Evolutionary conservation across 495 filamentous ascomycete genomes (phyloP), one percentile per base, ranked within the genome.

Genomic region (Podospora tetraspora): DNA sequence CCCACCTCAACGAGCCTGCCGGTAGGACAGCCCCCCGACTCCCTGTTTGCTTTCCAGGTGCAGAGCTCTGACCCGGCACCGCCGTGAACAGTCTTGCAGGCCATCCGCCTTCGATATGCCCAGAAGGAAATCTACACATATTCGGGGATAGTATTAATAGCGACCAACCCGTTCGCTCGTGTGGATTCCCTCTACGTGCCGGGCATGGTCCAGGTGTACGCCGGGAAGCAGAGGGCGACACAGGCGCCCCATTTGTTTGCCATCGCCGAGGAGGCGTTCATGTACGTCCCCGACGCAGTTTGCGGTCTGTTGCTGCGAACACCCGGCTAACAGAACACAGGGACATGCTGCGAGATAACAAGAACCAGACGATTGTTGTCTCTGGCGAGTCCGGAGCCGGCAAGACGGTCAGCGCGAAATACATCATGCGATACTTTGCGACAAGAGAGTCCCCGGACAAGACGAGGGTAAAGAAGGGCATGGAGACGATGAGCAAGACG

Each of bases 41-140:
- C 58, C 67, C 13, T 59, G 57, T 23, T 29, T 63, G 19, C 34
- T 57, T 24, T 23, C 30, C 10, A 30, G 58, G 29, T 56, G 56
- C 27, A 24, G 69, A 64, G 65, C 67, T 71, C 81, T 87, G 72
- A 86, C 73, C 63, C 58, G 29, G 61, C 29, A 10, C 59, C 62
- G 64, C 63, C 65, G 30, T 34, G 24, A 23, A 66, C 73, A 98
- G 95, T 99, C 64, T 80, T 99, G 34, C 95, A 99, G 84, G 95
- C 95, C 27, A 99, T 99, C 76, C 93, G 92, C 75, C 88, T 99
- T 73, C 92, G 95, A 79, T 99, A 99, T 84, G 88, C 91, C 66
- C 96, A 99, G 77, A 98, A 98, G 76, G 95, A 99, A 75, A 99
- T 99, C 74, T 99, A 99, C 85, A 99, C 95, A 75, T 99, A 99